Conservation (phyloP, 352 stramenopile species). For the Pythium grandisporangium region DNA sequence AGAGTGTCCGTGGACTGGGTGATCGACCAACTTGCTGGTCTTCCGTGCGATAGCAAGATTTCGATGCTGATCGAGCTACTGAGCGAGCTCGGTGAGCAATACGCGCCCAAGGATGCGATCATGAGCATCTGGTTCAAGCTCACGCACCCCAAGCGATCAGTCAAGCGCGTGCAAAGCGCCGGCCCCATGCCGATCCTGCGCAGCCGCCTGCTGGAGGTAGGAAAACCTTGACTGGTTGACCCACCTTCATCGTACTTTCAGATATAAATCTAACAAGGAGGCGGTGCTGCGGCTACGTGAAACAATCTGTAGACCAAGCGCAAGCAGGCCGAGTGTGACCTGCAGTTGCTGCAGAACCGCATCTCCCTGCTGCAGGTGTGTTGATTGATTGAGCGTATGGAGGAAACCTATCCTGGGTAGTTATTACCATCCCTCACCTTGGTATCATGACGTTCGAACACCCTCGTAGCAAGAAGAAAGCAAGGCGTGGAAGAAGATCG, state of each 20-base stretch:
- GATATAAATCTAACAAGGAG: too few species aligned
- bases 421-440: too few species aligned
- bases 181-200: slow-evolving; percentile 36
- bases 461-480: slow-evolving; percentile 53
- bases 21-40: slow-evolving; percentile 15
- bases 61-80: slow-evolving; percentile 35
- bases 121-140: slow-evolving; percentile 46
- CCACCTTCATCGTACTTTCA: too few species aligned
- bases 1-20: slow-evolving; percentile 31
- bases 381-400: too few species aligned
- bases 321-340: slow-evolving; percentile 66
- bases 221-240: too few species aligned
- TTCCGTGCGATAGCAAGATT: slow-evolving; percentile 23
- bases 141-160: slow-evolving; percentile 8
- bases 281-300: too few species aligned
- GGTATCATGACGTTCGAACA: too few species aligned
- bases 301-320: slow-evolving; percentile 36
- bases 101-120: slow-evolving; percentile 36
- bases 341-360: slow-evolving; percentile 66
- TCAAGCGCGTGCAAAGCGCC: slow-evolving; percentile 29
- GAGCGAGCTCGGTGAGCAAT: slow-evolving; percentile 37
- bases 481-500: slow-evolving; percentile 75
- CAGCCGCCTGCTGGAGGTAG: slow-evolving; percentile 37
- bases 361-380: slow-evolving; percentile 52
- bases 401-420: too few species aligned